Conservation (phyloP, 2,329 filamentous ascomycete species). For the Mariannaea sp. region DNA sequence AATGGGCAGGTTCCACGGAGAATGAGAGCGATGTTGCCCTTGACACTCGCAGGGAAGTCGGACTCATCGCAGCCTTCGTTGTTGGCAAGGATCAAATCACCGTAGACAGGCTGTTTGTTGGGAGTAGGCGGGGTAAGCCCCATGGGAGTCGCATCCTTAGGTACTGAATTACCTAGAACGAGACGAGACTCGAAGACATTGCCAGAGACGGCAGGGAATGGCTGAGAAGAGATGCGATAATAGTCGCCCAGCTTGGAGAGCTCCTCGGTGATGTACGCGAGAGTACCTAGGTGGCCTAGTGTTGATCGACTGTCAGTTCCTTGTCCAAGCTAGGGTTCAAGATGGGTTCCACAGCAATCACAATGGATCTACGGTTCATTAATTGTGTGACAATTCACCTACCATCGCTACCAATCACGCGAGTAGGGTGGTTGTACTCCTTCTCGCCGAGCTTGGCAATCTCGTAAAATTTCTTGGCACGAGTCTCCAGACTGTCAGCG, state of each 20-base stretch:
- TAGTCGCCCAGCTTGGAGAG: slow-evolving; percentile 62
- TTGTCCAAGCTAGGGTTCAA: not conserved
- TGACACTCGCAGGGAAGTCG: slow-evolving; percentile 65
- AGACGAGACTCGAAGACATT: slow-evolving; percentile 63
- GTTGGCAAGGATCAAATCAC: slow-evolving; percentile 62
- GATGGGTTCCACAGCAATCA: not conserved
- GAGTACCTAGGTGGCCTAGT: slow-evolving; percentile 66
- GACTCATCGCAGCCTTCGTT: slow-evolving; percentile 66
- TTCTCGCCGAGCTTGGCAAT: slow-evolving; percentile 63
- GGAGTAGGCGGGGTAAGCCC: slow-evolving; percentile 69
- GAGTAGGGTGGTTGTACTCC: slow-evolving; percentile 70
- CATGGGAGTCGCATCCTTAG: slow-evolving; percentile 60
- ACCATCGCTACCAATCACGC: slow-evolving; percentile 72
- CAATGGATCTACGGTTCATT: not conserved
- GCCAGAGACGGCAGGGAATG: slow-evolving; percentile 66
- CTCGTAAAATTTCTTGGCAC: slow-evolving; percentile 65
- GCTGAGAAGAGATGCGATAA: slow-evolving; percentile 66
- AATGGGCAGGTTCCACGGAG: slow-evolving; percentile 73
- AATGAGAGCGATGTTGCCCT: slow-evolving; percentile 72
- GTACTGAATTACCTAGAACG: slow-evolving; percentile 57
- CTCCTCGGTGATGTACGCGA: slow-evolving; percentile 64
- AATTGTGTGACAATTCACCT: slow-evolving; percentile 26
- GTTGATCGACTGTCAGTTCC: slow-evolving; percentile 15
- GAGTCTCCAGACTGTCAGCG: slow-evolving; percentile 58
- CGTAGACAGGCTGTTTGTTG: slow-evolving; percentile 62